Base-by-base conservation (phyloP, 2,329 filamentous ascomycete species). In the Verticillium klebahnii region DNA sequence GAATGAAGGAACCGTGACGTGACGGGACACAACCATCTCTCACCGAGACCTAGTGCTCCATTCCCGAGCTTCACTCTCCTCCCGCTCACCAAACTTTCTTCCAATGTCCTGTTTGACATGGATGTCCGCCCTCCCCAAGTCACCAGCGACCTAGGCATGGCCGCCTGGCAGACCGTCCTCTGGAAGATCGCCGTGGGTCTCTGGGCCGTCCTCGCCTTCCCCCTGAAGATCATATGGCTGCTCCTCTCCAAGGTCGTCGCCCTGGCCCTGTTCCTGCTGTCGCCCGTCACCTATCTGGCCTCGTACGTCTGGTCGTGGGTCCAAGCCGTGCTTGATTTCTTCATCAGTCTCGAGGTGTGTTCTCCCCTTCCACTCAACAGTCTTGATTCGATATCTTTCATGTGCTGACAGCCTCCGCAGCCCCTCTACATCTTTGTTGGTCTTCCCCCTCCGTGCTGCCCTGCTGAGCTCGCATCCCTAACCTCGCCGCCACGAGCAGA, bases 391-490 rank as follows among this genome's bases (percentile, higher is more conserved):
- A 34, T 15, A 17, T 12, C 3, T 34, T 23, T 23, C 11, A 45
- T 58, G 17, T n/a, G 29, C 40, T 45, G 29, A 31, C 32, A 19
- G 2, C 23, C 19, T 52, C 23, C 32, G 32, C 34, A 80, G 77
- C 75, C 78, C 3, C 60, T 80, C 4, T 80, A 80, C 59, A 77
- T 72, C 3, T 80, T 77, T 68, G 78, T 80, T 69, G 63, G 77
- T 66, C 17, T 29, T 12, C 50, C 17, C 12, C 29, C 23, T 25
- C n/a, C 12, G 29, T 14, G 1, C 19, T 17, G 1, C 14, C n/a
- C 62, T 79, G 23, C 73, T 74, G 60, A 67, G 71, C 57, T 61
- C 11, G 6, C 37, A 40, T 40, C 37, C 17, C 45, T 50, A 50
- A 50, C 45, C 59, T 56, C 54, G 61, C 52, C 57, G 25, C 56